Percentiles rank a stretch among this genome's conserved stretches.
These are phyloP conservation scores for Ceratocystis huliohia DNA, from an alignment of 2,329 filamentous ascomycete species.

Conservation along the genomic window DNA sequence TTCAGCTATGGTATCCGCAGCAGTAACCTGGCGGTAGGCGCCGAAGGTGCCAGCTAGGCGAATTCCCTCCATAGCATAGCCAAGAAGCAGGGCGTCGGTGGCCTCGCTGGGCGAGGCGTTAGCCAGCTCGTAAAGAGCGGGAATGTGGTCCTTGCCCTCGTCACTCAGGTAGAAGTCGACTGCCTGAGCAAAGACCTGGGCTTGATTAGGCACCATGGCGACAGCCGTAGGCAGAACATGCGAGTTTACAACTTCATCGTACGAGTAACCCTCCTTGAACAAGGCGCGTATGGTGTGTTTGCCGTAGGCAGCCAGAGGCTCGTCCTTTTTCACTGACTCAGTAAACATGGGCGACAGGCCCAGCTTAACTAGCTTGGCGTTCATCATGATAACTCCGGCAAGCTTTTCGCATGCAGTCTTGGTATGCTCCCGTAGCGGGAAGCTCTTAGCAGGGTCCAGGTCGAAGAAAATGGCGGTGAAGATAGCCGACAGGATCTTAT, in stretches of 20 bases:
- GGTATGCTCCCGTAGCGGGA: constrained; percentile 47
- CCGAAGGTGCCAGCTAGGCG: constrained; percentile 53
- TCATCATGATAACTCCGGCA: constrained; percentile 48
- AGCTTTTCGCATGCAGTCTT: constrained; percentile 46
- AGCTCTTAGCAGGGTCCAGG: constrained; percentile 53
- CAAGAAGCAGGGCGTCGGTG: constrained; percentile 50
- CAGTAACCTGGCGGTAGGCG: constrained; percentile 44
- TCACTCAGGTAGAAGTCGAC: constrained; percentile 59
- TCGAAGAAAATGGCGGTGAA: constrained; percentile 55
- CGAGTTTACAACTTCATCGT: constrained; percentile 56
- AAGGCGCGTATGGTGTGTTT: constrained; percentile 52
- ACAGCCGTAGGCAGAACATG: constrained; percentile 56
- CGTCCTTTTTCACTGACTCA: constrained; percentile 36
- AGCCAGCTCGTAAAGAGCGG: constrained; percentile 49
- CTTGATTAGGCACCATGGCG: constrained; percentile 58
- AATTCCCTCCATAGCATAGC: constrained; percentile 59
- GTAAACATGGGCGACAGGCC: constrained; percentile 43
- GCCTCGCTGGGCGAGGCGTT: constrained; percentile 41
- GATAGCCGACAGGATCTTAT: constrained; percentile 51
- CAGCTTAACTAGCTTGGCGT: constrained; percentile 46
- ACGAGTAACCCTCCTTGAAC: constrained; percentile 47
- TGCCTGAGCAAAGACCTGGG: constrained; percentile 58
- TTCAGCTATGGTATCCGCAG: constrained; percentile 31
- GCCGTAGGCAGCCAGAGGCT: constrained; percentile 50
- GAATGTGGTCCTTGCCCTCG: constrained; percentile 41